phyloP scores from a whole-genome alignment of 2,329 filamentous ascomycete species.

The Cladosporium sp. region DNA sequence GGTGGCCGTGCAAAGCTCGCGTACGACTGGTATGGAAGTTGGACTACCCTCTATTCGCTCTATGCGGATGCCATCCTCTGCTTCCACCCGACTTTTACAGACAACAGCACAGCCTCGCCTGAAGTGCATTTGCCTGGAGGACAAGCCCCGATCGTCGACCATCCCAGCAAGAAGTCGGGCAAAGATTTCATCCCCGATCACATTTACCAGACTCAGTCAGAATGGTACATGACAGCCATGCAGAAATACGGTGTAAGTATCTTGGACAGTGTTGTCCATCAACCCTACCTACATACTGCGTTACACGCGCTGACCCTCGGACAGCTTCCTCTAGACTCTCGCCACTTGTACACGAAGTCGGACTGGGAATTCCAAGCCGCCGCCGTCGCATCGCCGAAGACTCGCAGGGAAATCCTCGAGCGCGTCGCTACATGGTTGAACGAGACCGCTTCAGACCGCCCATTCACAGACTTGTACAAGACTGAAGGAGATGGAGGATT shows the following conservation, averaged over 20 bases:
- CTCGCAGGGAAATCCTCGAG: constrained; percentile 67
- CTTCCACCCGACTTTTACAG: constrained; percentile 56
- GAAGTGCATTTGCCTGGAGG: not conserved
- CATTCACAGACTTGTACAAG: constrained; percentile 77
- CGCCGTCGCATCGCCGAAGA: constrained; percentile 66
- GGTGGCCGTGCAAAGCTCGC: constrained; percentile 71
- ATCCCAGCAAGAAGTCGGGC: constrained; percentile 3
- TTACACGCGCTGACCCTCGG: not conserved
- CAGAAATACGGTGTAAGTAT: constrained; percentile 63
- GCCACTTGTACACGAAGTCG: constrained; percentile 81
- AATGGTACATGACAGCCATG: constrained; percentile 75
- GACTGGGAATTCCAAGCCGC: constrained; percentile 92
- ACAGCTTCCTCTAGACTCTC: constrained; percentile 68
- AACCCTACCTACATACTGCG: no score
- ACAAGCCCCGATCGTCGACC: constrained; percentile 9
- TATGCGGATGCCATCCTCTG: constrained; percentile 77
- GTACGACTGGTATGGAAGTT: constrained; percentile 76
- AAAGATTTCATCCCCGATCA: constrained; percentile 62
- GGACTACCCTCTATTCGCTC: constrained; percentile 82
- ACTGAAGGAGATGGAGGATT: constrained; percentile 75
- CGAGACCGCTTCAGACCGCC: constrained; percentile 70
- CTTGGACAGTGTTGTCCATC: not conserved
- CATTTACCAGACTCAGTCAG: constrained; percentile 74
- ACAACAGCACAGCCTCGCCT: constrained; percentile 9
- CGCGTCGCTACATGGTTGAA: constrained; percentile 78